Conservation (phyloP, 1,139 yeast species). For the Blastobotrys buckinghamii region DNA sequence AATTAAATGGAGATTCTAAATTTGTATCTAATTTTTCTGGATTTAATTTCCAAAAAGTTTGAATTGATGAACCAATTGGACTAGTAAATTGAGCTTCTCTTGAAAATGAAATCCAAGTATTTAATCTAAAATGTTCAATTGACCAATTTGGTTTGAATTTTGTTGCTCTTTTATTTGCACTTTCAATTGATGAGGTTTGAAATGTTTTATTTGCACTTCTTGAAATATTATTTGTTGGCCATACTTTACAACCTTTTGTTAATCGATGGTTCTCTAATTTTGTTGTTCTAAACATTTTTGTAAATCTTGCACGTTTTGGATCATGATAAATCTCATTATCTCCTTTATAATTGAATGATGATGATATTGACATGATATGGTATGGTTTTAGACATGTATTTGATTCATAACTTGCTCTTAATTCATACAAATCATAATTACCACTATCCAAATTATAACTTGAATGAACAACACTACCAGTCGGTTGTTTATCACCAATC, state of each 20-base stretch:
- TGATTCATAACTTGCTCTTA: background rate
- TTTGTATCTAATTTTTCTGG: background rate
- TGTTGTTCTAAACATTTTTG: background rate
- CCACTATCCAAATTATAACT: slow-evolving; percentile 18
- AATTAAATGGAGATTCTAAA: slow-evolving; percentile 8
- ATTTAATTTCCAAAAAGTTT: slow-evolving; percentile 16
- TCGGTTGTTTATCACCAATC: slow-evolving; percentile 28
- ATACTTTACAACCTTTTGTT: background rate
- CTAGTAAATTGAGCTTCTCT: slow-evolving; percentile 9
- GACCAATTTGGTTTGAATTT: slow-evolving; percentile 4
- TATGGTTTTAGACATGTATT: background rate
- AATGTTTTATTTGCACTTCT: background rate
- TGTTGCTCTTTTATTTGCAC: background rate
- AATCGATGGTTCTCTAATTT: background rate
- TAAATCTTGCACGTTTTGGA: slow-evolving; percentile 4
- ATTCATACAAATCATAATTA: slow-evolving; percentile 8
- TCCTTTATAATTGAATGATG: background rate
- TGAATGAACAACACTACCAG: slow-evolving; percentile 27
- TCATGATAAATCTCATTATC: background rate
- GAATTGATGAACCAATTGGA: slow-evolving; percentile 18
- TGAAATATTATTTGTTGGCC: slow-evolving; percentile 2
- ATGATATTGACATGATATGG: background rate
- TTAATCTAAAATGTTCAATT: slow-evolving; percentile 17
- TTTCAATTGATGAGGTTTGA: background rate
- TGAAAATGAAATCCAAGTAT: slow-evolving; percentile 17